Evolutionary conservation across 2,329 filamentous ascomycete genomes (phyloP).

Genomic region (Hypoxylon sp.): DNA sequence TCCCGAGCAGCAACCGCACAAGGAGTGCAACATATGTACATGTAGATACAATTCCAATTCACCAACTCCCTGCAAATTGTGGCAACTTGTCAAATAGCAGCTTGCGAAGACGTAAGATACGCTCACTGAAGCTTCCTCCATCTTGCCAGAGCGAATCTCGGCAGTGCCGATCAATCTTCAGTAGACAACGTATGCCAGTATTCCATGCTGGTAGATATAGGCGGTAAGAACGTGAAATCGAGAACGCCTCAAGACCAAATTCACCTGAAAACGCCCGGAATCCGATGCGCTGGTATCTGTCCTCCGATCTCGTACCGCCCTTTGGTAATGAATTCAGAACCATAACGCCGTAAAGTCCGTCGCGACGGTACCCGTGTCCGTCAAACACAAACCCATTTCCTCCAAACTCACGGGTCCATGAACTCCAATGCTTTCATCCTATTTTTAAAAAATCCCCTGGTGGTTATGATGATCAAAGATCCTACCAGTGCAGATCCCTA

Average conservation of each 20-base stretch:
- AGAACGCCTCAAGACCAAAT: conserved; percentile 19
- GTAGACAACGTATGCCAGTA: background rate
- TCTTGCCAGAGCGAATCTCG: background rate
- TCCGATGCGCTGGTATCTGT: conserved; percentile 34
- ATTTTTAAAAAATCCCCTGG: conserved; percentile 1
- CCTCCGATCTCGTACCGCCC: conserved; percentile 26
- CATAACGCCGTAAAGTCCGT: conserved; percentile 38
- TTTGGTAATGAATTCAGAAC: conserved; percentile 24
- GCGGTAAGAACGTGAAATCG: conserved; percentile 14
- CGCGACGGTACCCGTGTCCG: conserved; percentile 11
- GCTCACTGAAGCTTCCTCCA: background rate
- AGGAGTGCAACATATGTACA: conserved; percentile 29
- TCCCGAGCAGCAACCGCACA: conserved; percentile 5
- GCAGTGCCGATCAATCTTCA: background rate
- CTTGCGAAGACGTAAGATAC: background rate
- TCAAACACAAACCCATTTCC: conserved; percentile 23
- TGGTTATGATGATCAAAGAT: conserved; percentile 28
- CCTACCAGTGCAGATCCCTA: background rate
- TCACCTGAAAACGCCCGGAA: conserved; percentile 34
- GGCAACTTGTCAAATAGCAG: conserved; percentile 1
- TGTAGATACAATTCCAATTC: conserved; percentile 21
- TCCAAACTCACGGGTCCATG: conserved; percentile 14
- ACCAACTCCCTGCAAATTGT: conserved; percentile 2
- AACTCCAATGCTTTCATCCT: conserved; percentile 30
- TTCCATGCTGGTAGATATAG: conserved; percentile 14